phyloP scores from a whole-genome alignment of 352 stramenopile species.

The Pythium myriotylum region DNA sequence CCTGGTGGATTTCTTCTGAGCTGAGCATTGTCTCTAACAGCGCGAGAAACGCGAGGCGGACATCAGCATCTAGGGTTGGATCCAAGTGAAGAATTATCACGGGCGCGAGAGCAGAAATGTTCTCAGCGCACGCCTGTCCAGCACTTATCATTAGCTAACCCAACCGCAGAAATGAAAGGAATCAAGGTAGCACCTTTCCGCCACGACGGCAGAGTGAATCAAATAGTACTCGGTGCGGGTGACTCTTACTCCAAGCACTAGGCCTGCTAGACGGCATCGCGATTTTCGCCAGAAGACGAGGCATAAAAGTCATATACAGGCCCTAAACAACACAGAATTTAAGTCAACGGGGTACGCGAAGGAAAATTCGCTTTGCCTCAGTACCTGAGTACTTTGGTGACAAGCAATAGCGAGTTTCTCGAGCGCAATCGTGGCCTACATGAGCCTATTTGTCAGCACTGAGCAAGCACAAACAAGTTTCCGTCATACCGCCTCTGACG shows the following conservation, averaged over 20 bases:
- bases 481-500: conserved; percentile 55
- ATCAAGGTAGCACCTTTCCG: conserved; percentile 39
- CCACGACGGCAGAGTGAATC: conserved; percentile 75
- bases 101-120: conserved; percentile 58
- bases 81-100: conserved; percentile 73
- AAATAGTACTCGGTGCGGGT: conserved; percentile 66
- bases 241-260: conserved; percentile 62
- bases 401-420: conserved; percentile 35
- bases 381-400: conserved; percentile 46
- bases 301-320: conserved; percentile 60
- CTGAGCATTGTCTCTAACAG: conserved; percentile 84
- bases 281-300: conserved; percentile 59
- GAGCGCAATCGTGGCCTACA: conserved; percentile 45
- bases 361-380: no score
- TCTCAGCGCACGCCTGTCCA: conserved; percentile 58
- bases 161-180: not conserved
- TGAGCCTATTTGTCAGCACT: not conserved
- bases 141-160: not conserved
- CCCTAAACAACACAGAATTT: conserved; percentile 29
- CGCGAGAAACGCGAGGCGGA: conserved; percentile 81
- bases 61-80: conserved; percentile 63
- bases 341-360: no score
- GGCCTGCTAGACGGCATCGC: conserved; percentile 39
- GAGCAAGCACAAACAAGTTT: no score
- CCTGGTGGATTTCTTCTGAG: conserved; percentile 51